Base-by-base conservation (phyloP, 176 grass and related monocot species). In the Bothriochloa decipiens region DNA sequence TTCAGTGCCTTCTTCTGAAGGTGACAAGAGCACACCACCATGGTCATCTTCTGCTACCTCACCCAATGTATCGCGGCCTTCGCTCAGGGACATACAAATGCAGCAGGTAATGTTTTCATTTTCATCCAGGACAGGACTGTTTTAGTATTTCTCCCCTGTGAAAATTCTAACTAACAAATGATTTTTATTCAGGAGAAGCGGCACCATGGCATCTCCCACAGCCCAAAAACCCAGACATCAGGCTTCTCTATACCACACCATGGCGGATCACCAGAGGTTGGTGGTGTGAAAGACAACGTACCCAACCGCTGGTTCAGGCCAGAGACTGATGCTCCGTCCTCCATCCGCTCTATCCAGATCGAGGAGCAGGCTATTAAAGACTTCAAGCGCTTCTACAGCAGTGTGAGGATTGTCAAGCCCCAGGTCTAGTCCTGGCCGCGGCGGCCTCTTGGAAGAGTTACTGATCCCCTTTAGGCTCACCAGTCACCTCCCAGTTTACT, bases 321-420 rank as follows among this genome's bases (percentile, higher is more conserved):
- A 35, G 96, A 99, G 47, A 83, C 65, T 1, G 88, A 99, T 41
- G 53, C 90, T 29, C 91, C 93, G 7, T 99, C 96, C 32, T 99
- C 96, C 15, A 93, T 99, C 78, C 93, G 96, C 26, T 99, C 91
- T 1, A 99, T 99, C 60, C 96, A 99, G 84, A 99, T 99, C 2
- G 96, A 99, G 74, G 96, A 99, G 86, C 94, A 84, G 74, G 96
- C 93, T 15, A 99, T 99, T 36, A 99, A 99, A 82, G 96, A 99
- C 81, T 92, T 99, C 74, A 99, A 88, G 75, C 96, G 96, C 81
- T 96, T 99, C 89, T 99, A 99, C 84, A 99, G 79, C 88, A 96
- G 84, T 4, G 96, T 99, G 74, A 96, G 86, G 58, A 74, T 99
- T 27, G 88, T 99, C 70, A 99, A 96, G 90, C 91, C 96, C 5